Evolutionary conservation across 169 alveolate species (phyloP).

Genomic region (Theileria luwenshuni): DNA sequence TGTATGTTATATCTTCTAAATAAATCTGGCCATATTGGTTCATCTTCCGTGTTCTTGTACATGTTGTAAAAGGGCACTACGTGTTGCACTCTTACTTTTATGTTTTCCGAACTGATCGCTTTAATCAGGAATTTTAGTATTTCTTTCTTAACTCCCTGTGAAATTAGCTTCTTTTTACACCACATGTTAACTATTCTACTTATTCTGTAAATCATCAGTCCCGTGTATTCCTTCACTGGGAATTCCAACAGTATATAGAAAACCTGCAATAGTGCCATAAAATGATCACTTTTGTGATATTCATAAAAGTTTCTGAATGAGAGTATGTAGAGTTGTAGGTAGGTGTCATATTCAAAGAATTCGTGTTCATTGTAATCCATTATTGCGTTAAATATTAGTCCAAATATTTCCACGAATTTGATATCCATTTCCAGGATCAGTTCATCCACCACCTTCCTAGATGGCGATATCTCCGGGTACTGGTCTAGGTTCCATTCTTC

Average conservation of each 20-base stretch:
- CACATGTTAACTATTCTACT: slow-evolving; percentile 57
- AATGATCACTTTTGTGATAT: slow-evolving; percentile 45
- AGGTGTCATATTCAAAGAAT: slow-evolving; percentile 30
- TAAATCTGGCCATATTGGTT: slow-evolving; percentile 50
- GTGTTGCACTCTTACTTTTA: slow-evolving; percentile 30
- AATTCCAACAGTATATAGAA: background rate
- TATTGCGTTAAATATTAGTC: slow-evolving; percentile 17
- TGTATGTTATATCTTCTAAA: slow-evolving; percentile 9
- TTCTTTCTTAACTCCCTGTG: slow-evolving; percentile 38
- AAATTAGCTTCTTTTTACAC: slow-evolving; percentile 34
- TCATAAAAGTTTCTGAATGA: slow-evolving; percentile 28
- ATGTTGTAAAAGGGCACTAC: slow-evolving; percentile 54
- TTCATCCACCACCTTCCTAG: slow-evolving; percentile 1
- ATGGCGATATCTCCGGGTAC: slow-evolving; percentile 24
- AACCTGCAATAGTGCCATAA: slow-evolving; percentile 16
- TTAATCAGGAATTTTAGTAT: slow-evolving; percentile 32
- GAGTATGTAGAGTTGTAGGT: slow-evolving; percentile 38
- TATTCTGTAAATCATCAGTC: slow-evolving; percentile 48
- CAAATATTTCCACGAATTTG: slow-evolving; percentile 16
- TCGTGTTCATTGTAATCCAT: slow-evolving; percentile 4
- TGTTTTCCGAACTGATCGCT: slow-evolving; percentile 37
- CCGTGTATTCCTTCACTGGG: slow-evolving; percentile 5
- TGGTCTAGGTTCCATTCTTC: slow-evolving; percentile 51
- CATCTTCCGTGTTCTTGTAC: slow-evolving; percentile 52
- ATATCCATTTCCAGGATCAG: slow-evolving; percentile 44